These are phyloP conservation scores for Lablab purpureus DNA, from an alignment of 306 rosid species.

Conservation along the genomic window DNA sequence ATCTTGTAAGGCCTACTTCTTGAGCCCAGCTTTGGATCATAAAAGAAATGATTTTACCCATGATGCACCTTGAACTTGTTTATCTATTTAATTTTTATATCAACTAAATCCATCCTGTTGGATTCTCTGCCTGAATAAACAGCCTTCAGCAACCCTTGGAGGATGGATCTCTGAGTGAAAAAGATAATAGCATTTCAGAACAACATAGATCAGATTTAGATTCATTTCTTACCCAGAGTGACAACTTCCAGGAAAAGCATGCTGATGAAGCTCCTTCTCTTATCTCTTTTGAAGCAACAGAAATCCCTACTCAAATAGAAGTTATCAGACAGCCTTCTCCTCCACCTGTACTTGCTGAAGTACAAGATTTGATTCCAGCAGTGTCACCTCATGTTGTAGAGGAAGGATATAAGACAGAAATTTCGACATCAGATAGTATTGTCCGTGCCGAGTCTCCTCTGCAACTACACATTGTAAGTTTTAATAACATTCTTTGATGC, in stretches of 20 bases:
- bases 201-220: slow-evolving; percentile 55
- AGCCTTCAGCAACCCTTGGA: slow-evolving; percentile 68
- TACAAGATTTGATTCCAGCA: slow-evolving; percentile 82
- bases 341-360: slow-evolving; percentile 95
- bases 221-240: slow-evolving; percentile 55
- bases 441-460: slow-evolving; percentile 70
- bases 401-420: slow-evolving; percentile 54
- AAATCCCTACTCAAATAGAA: slow-evolving; percentile 59
- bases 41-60: background rate
- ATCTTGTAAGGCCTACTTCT: background rate
- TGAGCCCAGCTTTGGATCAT: background rate
- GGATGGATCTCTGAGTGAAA: slow-evolving; percentile 51
- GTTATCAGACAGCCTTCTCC: slow-evolving; percentile 87
- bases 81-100: slow-evolving; percentile 30
- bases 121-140: slow-evolving; percentile 50
- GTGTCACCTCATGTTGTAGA: slow-evolving; percentile 61
- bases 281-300: slow-evolving; percentile 75
- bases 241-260: slow-evolving; percentile 47
- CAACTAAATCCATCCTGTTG: slow-evolving; percentile 37
- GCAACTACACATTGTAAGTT: slow-evolving; percentile 78
- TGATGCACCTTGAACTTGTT: slow-evolving; percentile 27
- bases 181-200: slow-evolving; percentile 55
- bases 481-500: slow-evolving; percentile 1
- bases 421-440: slow-evolving; percentile 57
- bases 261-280: slow-evolving; percentile 68